A percentile compares a stretch with the other conserved stretches of the same genome.
These are phyloP conservation scores for Protomyces inouyei DNA, from an alignment of 1,139 yeast genomes.

Conservation along the genomic window DNA sequence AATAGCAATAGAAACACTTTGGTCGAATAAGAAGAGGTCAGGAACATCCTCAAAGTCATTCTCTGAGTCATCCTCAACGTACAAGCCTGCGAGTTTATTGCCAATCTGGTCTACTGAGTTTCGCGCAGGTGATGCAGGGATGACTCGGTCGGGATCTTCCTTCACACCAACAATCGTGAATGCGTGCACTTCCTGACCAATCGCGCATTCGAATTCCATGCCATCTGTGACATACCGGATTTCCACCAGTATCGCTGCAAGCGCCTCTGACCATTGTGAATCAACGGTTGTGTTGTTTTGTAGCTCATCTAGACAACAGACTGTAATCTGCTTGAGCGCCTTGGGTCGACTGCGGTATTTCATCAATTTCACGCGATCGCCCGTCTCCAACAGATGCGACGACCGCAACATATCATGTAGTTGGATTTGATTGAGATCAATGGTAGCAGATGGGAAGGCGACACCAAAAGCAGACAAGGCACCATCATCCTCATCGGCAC, in stretches of 20 bases:
- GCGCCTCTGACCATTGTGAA: not conserved
- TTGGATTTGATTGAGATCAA: conserved; percentile 10
- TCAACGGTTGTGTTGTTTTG: conserved; percentile 4
- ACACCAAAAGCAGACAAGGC: conserved; percentile 18
- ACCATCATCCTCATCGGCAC: conserved; percentile 15
- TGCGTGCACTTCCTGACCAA: not conserved
- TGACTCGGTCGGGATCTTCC: not conserved
- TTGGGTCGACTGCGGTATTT: conserved; percentile 2
- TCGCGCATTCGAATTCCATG: conserved; percentile 20
- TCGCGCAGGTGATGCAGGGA: conserved; percentile 2
- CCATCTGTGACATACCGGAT: conserved; percentile 20
- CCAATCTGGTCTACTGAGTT: not conserved
- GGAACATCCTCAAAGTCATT: conserved; percentile 2
- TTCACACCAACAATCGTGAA: conserved; percentile 10
- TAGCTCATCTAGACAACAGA: conserved; percentile 20
- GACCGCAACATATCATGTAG: conserved; percentile 20
- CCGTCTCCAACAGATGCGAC: conserved; percentile 15
- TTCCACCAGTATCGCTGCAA: conserved; percentile 13
- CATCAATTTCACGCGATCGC: conserved; percentile 28
- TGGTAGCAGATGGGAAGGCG: conserved; percentile 12
- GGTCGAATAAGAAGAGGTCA: conserved; percentile 9
- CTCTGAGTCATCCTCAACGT: not conserved
- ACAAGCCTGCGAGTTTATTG: not conserved
- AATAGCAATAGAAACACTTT: not conserved
- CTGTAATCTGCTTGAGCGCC: conserved; percentile 4